These are phyloP conservation scores for Populus tomentosa DNA, from an alignment of 441 rosid species.

Conservation along the genomic window DNA sequence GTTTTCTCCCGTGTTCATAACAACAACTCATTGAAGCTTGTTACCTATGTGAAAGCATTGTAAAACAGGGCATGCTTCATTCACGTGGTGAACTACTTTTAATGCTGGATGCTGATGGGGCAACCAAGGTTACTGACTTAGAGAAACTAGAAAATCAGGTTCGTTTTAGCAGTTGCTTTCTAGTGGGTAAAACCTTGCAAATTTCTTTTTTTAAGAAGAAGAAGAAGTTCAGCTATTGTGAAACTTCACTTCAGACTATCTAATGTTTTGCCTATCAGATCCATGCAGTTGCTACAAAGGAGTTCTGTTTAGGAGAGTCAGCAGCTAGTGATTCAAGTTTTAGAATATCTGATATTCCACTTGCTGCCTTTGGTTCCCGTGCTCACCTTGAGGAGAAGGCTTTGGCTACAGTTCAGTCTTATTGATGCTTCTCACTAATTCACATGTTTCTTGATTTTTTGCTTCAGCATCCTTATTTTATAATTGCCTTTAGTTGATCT, in stretches of 20 bases:
- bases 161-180: conserved; percentile 17
- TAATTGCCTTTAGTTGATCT: conserved; percentile 20
- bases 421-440: conserved; percentile 2
- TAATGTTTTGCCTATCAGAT: conserved; percentile 57
- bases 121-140: conserved; percentile 83
- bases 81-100: conserved; percentile 91
- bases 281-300: conserved; percentile 63
- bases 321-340: conserved; percentile 33
- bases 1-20: conserved; percentile 9
- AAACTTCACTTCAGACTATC: conserved; percentile 11
- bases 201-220: not conserved
- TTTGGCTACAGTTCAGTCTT: conserved; percentile 70
- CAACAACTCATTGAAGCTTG: conserved; percentile 48
- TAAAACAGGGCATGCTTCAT: conserved; percentile 98
- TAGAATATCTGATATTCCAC: conserved; percentile 57
- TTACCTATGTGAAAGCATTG: conserved; percentile 72
- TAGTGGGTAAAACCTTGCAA: conserved; percentile 1
- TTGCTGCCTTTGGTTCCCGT: conserved; percentile 89
- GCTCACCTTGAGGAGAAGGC: conserved; percentile 97
- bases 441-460: not conserved
- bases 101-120: conserved; percentile 99
- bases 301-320: conserved; percentile 40
- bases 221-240: not conserved
- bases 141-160: conserved; percentile 98
- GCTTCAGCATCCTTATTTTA: conserved; percentile 2